These are phyloP conservation scores for Lumnitzera littorea DNA, from an alignment of 345 rosid genomes.

Conservation along the genomic window DNA sequence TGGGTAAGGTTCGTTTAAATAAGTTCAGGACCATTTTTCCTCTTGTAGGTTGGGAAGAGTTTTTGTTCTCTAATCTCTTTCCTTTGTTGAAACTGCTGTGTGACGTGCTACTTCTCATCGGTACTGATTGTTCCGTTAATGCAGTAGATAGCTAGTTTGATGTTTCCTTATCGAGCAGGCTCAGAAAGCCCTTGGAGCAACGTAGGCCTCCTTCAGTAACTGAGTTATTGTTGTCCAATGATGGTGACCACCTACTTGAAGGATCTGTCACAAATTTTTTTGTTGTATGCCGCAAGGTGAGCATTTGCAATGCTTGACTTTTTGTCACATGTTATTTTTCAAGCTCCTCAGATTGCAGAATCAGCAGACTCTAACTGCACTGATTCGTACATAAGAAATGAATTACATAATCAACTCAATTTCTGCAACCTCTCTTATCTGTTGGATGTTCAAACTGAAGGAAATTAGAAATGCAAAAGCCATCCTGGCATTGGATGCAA, in stretches of 20 bases:
- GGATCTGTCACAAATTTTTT: slow-evolving; percentile 73
- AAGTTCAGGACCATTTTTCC: too few relatives aligned
- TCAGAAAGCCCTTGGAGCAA: slow-evolving; percentile 72
- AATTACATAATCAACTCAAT: too few relatives aligned
- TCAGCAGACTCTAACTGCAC: too few relatives aligned
- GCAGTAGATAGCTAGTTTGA: not conserved
- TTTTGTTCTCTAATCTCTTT: not conserved
- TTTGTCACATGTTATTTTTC: not conserved
- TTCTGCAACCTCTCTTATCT: too few relatives aligned
- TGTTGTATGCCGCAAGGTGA: slow-evolving; percentile 58
- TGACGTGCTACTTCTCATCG: not conserved
- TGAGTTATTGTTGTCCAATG: slow-evolving; percentile 74
- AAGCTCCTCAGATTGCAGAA: too few relatives aligned
- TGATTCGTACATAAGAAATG: too few relatives aligned
- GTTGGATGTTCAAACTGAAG: too few relatives aligned
- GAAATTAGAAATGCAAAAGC: too few relatives aligned
- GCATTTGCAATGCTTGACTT: slow-evolving; percentile 8
- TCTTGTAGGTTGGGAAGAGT: not conserved
- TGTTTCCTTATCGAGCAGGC: slow-evolving; percentile 32
- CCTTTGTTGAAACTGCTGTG: not conserved
- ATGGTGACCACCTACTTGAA: slow-evolving; percentile 79
- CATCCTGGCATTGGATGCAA: too few relatives aligned
- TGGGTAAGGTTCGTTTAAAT: slow-evolving; percentile 66
- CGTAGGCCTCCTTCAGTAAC: slow-evolving; percentile 62
- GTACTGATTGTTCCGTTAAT: not conserved